Evolutionary conservation across 2,329 filamentous ascomycete genomes (phyloP).

Genomic region (Colletotrichum gigasporum): DNA sequence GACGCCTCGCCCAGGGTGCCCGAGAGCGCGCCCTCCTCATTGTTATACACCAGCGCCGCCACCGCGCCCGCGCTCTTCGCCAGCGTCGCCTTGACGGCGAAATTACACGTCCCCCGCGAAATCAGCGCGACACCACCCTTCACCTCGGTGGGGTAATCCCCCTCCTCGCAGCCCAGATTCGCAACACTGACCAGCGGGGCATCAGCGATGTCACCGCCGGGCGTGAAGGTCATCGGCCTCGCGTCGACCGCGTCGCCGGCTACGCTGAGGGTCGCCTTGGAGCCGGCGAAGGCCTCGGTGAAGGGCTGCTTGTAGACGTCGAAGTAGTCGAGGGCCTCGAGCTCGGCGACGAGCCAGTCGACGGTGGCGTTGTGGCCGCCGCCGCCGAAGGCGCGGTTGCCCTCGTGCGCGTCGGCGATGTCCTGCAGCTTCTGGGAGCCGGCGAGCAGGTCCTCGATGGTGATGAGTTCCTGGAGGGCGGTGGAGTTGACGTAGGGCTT

Average conservation of each 20-base stretch:
- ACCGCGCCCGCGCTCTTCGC: slow-evolving; percentile 66
- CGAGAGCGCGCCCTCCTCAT: slow-evolving; percentile 56
- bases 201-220: slow-evolving; percentile 50
- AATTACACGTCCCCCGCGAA: slow-evolving; percentile 66
- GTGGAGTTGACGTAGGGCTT: slow-evolving; percentile 48
- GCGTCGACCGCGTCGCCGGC: slow-evolving; percentile 39
- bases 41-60: slow-evolving; percentile 71
- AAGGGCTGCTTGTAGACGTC: slow-evolving; percentile 56
- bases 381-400: slow-evolving; percentile 55
- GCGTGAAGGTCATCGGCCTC: slow-evolving; percentile 58
- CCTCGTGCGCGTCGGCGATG: slow-evolving; percentile 51
- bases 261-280: slow-evolving; percentile 41
- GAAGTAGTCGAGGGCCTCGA: slow-evolving; percentile 50
- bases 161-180: slow-evolving; percentile 62
- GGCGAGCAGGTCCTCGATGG: slow-evolving; percentile 49
- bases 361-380: slow-evolving; percentile 57
- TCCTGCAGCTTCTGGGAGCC: slow-evolving; percentile 55
- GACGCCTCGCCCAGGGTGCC: slow-evolving; percentile 65
- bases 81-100: slow-evolving; percentile 64
- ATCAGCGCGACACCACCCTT: slow-evolving; percentile 68
- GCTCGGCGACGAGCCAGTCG: slow-evolving; percentile 53
- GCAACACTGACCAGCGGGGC: slow-evolving; percentile 55
- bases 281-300: slow-evolving; percentile 47
- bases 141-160: slow-evolving; percentile 63
- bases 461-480: slow-evolving; percentile 50